Conservation (phyloP, 2,329 filamentous ascomycete species). For the Daldinia sp. region DNA sequence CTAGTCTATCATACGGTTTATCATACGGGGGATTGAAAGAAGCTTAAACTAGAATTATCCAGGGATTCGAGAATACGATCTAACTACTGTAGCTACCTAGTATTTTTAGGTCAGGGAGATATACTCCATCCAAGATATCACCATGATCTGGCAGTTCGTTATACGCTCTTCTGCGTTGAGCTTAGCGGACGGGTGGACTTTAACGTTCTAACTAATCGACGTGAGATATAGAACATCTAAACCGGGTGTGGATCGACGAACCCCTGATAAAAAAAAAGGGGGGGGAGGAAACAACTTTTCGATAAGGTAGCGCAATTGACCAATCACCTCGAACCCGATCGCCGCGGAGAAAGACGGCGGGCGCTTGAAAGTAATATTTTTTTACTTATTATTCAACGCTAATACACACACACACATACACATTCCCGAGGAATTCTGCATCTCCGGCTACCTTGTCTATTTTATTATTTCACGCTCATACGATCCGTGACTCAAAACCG, state of each 20-base stretch:
- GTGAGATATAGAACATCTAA: not conserved
- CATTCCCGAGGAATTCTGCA: constrained; percentile 13
- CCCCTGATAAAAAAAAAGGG: not conserved
- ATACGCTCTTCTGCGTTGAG: not conserved
- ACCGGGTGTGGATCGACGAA: not conserved
- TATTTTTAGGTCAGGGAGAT: not conserved
- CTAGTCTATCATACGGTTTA: not conserved
- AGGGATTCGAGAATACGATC: not conserved
- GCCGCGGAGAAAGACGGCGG: constrained; percentile 40
- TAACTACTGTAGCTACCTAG: not conserved
- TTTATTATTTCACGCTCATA: not conserved
- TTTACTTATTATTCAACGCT: constrained; percentile 1
- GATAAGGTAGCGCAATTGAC: constrained; percentile 34
- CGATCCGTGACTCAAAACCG: not conserved
- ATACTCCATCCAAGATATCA: not conserved
- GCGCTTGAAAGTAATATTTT: constrained; percentile 10
- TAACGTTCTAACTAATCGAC: too few relatives aligned
- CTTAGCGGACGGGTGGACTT: not conserved
- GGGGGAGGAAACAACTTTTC: constrained; percentile 1
- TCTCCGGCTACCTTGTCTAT: constrained; percentile 26
- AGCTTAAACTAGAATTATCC: not conserved
- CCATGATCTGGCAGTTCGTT: not conserved
- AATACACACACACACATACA: too few relatives aligned
- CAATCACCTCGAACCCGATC: constrained; percentile 20
- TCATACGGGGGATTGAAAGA: not conserved